Conservation (phyloP, 208 protist species). For the Leptomonas seymouri region DNA sequence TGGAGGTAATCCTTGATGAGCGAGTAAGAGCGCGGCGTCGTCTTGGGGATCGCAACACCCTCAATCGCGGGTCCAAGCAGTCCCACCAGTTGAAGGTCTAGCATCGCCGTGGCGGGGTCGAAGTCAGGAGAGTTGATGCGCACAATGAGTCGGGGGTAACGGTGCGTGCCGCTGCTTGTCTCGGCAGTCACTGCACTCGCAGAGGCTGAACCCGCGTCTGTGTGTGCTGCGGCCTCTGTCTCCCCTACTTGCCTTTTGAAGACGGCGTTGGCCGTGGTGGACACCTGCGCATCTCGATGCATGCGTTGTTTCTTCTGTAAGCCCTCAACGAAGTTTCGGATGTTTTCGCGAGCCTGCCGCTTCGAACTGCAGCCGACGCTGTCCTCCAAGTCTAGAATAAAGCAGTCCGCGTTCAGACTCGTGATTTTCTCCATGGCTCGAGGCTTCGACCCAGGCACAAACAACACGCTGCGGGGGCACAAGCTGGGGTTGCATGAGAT, state of each 20-base stretch:
- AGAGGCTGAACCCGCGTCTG: too few species aligned
- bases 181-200: too few species aligned
- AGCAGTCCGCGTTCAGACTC: constrained; percentile 62
- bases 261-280: neutral
- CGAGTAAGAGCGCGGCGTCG: constrained; percentile 49
- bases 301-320: constrained; percentile 11
- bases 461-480: constrained; percentile 82
- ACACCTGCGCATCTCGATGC: constrained; percentile 20
- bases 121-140: constrained; percentile 83
- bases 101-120: constrained; percentile 67
- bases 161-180: neutral
- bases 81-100: constrained; percentile 79
- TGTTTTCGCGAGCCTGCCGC: constrained; percentile 60
- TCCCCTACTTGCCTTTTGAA: neutral
- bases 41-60: constrained; percentile 77
- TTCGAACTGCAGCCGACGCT: constrained; percentile 47
- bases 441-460: constrained; percentile 64
- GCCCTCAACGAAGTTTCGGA: constrained; percentile 55
- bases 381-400: constrained; percentile 83
- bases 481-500: constrained; percentile 52
- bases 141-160: constrained; percentile 59
- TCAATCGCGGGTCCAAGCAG: constrained; percentile 71
- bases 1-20: constrained; percentile 69
- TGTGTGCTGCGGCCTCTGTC: neutral
- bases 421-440: constrained; percentile 60